These are phyloP conservation scores for Vaccinium corymbosum DNA, from an alignment of 148 eudicot species.

Conservation along the genomic window DNA sequence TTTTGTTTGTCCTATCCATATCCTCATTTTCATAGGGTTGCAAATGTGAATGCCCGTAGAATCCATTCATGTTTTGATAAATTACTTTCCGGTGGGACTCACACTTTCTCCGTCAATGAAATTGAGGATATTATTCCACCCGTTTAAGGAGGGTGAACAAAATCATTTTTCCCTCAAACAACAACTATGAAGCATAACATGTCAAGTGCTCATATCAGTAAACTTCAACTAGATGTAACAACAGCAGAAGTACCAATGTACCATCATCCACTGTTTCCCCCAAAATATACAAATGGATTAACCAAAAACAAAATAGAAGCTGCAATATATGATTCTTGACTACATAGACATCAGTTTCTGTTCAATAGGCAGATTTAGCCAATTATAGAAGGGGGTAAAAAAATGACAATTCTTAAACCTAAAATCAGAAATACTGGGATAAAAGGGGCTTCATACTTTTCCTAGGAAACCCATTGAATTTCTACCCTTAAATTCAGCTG, in stretches of 20 bases:
- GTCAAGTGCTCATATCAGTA: not conserved
- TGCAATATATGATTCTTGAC: slow-evolving; percentile 10
- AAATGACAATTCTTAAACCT: not conserved
- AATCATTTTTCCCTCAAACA: too few relatives aligned
- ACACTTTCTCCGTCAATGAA: not conserved
- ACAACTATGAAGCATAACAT: not conserved
- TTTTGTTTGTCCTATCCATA: not conserved
- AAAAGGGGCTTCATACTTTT: slow-evolving; percentile 15
- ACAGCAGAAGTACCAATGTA: slow-evolving; percentile 16
- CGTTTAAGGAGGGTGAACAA: not conserved
- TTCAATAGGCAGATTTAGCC: not conserved
- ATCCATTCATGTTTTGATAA: not conserved
- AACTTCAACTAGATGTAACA: slow-evolving; percentile 13
- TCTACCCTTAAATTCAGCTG: slow-evolving; percentile 13
- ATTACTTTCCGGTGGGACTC: not conserved
- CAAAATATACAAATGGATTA: slow-evolving; percentile 13
- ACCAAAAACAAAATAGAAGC: slow-evolving; percentile 11
- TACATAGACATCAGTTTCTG: slow-evolving; percentile 1
- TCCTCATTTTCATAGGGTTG: not conserved
- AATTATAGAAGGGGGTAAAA: not conserved
- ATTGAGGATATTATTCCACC: not conserved
- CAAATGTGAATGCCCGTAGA: not conserved
- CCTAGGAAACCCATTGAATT: slow-evolving; percentile 12
- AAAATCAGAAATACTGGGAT: slow-evolving; percentile 13
- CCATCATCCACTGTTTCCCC: slow-evolving; percentile 3